Conservation (phyloP, 192 early-diverging fungal genomes). For the Piromyces finnis region DNA sequence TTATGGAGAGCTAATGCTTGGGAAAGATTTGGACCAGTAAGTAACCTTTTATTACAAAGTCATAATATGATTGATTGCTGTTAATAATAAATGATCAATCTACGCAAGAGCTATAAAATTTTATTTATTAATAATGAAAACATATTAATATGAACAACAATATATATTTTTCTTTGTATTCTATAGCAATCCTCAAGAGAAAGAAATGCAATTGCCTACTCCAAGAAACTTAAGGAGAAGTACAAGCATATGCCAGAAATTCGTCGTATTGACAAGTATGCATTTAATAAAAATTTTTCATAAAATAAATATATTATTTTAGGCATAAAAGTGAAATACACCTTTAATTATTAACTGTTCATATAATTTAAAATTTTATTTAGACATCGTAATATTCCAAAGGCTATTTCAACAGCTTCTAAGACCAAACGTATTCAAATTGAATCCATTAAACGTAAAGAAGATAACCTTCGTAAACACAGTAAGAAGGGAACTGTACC, state of each 20-base stretch:
- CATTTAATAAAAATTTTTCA: no score
- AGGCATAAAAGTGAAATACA: no score
- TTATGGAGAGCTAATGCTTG: constrained; percentile 92
- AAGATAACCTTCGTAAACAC: constrained; percentile 82
- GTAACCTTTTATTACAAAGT: neutral
- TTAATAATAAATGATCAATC: no score
- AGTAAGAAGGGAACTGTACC: constrained; percentile 36
- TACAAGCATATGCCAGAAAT: constrained; percentile 85
- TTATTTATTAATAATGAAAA: constrained; percentile 1
- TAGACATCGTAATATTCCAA: constrained; percentile 74
- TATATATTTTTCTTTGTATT: no score
- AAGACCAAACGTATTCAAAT: constrained; percentile 65
- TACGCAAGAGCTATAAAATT: no score
- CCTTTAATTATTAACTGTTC: no score
- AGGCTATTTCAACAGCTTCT: constrained; percentile 61
- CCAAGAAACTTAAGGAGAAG: constrained; percentile 76
- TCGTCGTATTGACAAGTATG: constrained; percentile 14
- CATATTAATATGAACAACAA: no score
- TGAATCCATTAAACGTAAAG: constrained; percentile 62
- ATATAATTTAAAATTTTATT: neutral
- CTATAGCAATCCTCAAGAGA: constrained; percentile 43
- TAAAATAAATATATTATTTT: no score
- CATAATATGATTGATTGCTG: no score
- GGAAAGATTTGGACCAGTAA: constrained; percentile 57
- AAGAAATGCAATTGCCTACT: constrained; percentile 57